Percentiles rank a stretch among this genome's conserved stretches.
These are phyloP conservation scores for Lasiodiplodia sp. DNA, from an alignment of 2,329 filamentous ascomycete species.

Conservation along the genomic window DNA sequence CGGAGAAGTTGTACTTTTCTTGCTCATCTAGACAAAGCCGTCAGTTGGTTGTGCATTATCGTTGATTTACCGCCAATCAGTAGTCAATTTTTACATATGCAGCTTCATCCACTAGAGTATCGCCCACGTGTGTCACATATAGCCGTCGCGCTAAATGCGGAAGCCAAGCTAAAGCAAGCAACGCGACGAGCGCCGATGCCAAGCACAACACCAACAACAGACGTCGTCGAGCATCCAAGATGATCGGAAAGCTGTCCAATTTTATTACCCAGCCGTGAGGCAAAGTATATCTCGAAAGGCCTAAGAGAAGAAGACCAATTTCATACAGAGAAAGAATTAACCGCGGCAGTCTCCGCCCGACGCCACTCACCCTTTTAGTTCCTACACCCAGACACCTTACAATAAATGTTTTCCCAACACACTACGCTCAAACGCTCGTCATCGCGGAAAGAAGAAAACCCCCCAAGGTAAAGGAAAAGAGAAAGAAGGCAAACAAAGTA, in stretches of 20 bases:
- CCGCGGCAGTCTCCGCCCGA: neutral
- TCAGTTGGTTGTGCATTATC: neutral
- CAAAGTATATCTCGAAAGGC: neutral
- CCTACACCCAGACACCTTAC: slow-evolving; percentile 16
- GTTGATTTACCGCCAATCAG: neutral
- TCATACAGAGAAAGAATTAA: neutral
- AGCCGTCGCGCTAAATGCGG: too few species aligned
- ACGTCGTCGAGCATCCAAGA: neutral
- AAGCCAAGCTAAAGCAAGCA: neutral
- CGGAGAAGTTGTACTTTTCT: neutral
- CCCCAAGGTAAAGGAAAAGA: neutral
- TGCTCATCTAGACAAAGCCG: neutral
- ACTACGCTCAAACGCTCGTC: slow-evolving; percentile 13
- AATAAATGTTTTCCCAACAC: slow-evolving; percentile 11
- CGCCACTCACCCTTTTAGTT: neutral
- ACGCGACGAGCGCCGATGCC: neutral
- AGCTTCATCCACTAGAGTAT: too few species aligned
- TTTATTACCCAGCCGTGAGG: neutral
- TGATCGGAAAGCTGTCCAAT: slow-evolving; percentile 2
- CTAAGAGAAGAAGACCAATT: too few species aligned
- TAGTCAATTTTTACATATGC: neutral
- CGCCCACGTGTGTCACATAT: neutral
- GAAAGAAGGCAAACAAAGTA: neutral
- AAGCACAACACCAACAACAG: neutral
- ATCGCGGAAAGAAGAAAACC: neutral